These are phyloP conservation scores for Sporothrix mexicana DNA, from an alignment of 2,329 filamentous ascomycete genomes.

Conservation along the genomic window DNA sequence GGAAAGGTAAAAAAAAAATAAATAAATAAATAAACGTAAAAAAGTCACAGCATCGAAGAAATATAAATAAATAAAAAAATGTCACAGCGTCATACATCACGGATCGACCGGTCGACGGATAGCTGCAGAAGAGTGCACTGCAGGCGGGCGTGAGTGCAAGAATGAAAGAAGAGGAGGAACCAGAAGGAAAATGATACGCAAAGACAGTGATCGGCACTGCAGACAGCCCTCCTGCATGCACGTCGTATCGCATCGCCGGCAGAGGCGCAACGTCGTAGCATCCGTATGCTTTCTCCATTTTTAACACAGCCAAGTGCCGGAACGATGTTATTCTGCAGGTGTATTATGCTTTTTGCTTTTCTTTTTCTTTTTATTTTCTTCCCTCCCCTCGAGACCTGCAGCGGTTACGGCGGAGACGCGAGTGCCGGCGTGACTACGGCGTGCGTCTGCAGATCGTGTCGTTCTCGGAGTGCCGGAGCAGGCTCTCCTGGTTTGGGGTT, in stretches of 20 bases:
- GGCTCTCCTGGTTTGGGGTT: background rate
- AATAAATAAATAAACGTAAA: no score
- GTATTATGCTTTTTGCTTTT: background rate
- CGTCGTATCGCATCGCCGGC: slow-evolving; percentile 12
- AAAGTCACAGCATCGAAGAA: slow-evolving; percentile 12
- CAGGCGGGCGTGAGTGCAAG: no score
- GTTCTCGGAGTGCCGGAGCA: background rate
- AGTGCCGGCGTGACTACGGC: no score
- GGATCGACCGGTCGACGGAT: slow-evolving; percentile 21
- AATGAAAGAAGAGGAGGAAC: no score
- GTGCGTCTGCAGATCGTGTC: background rate
- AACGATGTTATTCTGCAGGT: slow-evolving; percentile 3
- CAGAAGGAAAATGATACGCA: background rate
- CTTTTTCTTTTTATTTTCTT: background rate
- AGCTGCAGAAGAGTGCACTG: background rate
- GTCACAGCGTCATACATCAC: slow-evolving; percentile 13
- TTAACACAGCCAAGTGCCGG: slow-evolving; percentile 16
- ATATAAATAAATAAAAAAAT: background rate
- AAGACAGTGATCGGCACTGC: background rate
- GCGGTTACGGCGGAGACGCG: no score
- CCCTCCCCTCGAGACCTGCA: background rate
- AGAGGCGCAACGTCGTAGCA: slow-evolving; percentile 1
- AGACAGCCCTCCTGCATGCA: slow-evolving; percentile 6
- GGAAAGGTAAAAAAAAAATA: no score
- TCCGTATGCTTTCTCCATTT: background rate